Evolutionary conservation across 78 protist species (phyloP).

Genomic region (Bodo saltans): DNA sequence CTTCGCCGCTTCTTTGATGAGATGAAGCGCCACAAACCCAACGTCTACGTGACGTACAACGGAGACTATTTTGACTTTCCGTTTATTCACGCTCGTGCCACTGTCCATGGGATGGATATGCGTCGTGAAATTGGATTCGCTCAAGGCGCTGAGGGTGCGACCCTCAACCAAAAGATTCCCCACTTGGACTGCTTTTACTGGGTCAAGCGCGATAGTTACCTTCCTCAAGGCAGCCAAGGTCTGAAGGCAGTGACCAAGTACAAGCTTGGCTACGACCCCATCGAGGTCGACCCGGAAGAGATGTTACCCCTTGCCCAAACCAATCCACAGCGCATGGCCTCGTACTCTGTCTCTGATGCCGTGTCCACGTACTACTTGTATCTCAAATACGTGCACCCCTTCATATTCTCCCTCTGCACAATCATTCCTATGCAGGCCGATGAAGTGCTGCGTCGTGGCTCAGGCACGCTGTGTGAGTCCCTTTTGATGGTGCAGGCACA

Average conservation of each 20-base stretch:
- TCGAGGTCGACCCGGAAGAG: constrained; percentile 96
- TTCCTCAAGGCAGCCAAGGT: constrained; percentile 97
- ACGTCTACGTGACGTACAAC: constrained; percentile 91
- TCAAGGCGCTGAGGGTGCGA: constrained; percentile 37
- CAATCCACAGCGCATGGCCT: constrained; percentile 78
- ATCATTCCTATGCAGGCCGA: constrained; percentile 96
- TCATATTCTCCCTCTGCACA: constrained; percentile 95
- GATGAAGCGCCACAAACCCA: constrained; percentile 70
- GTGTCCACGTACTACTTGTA: constrained; percentile 97
- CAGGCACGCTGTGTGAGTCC: constrained; percentile 98
- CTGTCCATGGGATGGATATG: constrained; percentile 47
- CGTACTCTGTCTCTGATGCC: constrained; percentile 99
- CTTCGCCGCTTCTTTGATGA: constrained; percentile 66
- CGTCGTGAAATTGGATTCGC: constrained; percentile 56
- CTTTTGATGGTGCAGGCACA: constrained; percentile 87
- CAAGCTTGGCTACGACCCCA: constrained; percentile 95
- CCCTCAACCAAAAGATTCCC: constrained; percentile 43
- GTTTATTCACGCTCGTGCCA: constrained; percentile 83
- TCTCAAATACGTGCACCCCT: constrained; percentile 93
- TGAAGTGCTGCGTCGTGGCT: constrained; percentile 95
- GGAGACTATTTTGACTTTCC: constrained; percentile 99
- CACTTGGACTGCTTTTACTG: constrained; percentile 95
- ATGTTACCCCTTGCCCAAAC: constrained; percentile 83
- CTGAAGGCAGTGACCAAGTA: constrained; percentile 86
- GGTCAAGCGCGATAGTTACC: constrained; percentile 99